Evolutionary conservation across 1,284 basidiomycete genomes (phyloP).

Genomic region (Singerocomus inundabilis): DNA sequence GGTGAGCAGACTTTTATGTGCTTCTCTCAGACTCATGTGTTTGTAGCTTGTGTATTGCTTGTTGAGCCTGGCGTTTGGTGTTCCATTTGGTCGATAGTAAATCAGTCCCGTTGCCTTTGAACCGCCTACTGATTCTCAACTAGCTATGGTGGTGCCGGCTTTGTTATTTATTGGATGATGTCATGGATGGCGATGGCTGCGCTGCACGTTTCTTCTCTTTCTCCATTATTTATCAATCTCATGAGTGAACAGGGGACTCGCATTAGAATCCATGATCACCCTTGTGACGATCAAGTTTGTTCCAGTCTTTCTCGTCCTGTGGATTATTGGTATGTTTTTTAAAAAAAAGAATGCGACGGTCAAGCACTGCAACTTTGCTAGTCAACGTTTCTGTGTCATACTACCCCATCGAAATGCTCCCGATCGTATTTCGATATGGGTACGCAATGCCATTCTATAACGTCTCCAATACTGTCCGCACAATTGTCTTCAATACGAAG

Average conservation of each 20-base stretch:
- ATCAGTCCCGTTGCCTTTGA: conserved; percentile 8
- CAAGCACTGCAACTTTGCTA: conserved; percentile 21
- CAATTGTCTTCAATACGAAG: conserved; percentile 68
- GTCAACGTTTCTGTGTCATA: conserved; percentile 67
- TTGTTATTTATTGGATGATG: conserved; percentile 76
- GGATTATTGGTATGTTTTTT: conserved; percentile 57
- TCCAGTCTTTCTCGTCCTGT: conserved; percentile 61
- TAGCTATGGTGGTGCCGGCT: conserved; percentile 54
- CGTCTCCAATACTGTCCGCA: conserved; percentile 54
- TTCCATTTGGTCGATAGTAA: conserved; percentile 52
- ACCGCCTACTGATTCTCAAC: neutral
- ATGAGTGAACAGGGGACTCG: conserved; percentile 46
- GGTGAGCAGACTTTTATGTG: conserved; percentile 35
- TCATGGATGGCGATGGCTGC: conserved; percentile 63
- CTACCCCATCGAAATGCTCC: conserved; percentile 68
- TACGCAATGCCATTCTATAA: conserved; percentile 76
- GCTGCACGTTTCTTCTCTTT: conserved; percentile 37
- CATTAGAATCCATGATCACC: conserved; percentile 61
- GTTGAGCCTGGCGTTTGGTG: conserved; percentile 63
- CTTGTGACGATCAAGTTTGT: conserved; percentile 52
- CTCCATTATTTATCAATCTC: neutral
- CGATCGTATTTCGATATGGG: conserved; percentile 62
- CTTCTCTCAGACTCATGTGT: neutral
- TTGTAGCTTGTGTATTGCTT: conserved; percentile 55
- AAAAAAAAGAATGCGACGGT: too few species aligned